Conservation (phyloP, 1,139 yeast species). For the Pichia sp. region DNA sequence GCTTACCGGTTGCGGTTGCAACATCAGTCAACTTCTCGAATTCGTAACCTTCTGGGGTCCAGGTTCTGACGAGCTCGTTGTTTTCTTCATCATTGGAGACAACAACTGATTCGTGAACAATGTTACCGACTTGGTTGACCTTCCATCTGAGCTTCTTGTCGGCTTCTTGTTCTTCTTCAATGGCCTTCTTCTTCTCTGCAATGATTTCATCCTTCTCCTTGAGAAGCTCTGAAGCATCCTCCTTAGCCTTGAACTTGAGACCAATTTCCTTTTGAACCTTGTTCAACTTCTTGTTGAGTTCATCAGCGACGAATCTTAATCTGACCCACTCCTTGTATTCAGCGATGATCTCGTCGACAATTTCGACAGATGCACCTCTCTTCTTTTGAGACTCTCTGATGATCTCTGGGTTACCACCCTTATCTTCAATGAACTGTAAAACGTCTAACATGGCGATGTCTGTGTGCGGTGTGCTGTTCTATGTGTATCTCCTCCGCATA, state of each 20-base stretch:
- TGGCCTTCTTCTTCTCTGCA: constrained; percentile 59
- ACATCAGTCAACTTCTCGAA: constrained; percentile 49
- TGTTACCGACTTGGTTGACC: constrained; percentile 86
- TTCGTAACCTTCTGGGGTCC: constrained; percentile 66
- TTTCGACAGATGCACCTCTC: constrained; percentile 90
- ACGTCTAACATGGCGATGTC: constrained; percentile 75
- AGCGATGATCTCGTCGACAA: constrained; percentile 88
- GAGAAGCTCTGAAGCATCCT: constrained; percentile 81
- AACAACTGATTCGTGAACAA: constrained; percentile 88
- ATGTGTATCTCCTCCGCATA: too few species aligned
- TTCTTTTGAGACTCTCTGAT: constrained; percentile 86
- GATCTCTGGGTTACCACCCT: constrained; percentile 91
- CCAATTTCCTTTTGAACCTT: constrained; percentile 91
- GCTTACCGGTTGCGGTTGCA: constrained; percentile 68
- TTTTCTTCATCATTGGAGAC: constrained; percentile 84
- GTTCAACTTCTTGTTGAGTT: constrained; percentile 78
- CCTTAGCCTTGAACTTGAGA: constrained; percentile 85
- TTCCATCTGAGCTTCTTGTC: constrained; percentile 68
- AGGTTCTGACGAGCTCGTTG: constrained; percentile 78
- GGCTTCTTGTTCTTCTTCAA: constrained; percentile 67
- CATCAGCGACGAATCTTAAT: constrained; percentile 88
- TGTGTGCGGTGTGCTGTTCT: too few species aligned
- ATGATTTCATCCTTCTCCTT: constrained; percentile 72
- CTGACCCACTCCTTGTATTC: constrained; percentile 92
- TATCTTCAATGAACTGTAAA: constrained; percentile 83